Percentiles rank a stretch among this genome's conserved stretches.
Evolutionary conservation across 2,329 filamentous ascomycete genomes (phyloP).

Genomic region (Neonectria hederae): DNA sequence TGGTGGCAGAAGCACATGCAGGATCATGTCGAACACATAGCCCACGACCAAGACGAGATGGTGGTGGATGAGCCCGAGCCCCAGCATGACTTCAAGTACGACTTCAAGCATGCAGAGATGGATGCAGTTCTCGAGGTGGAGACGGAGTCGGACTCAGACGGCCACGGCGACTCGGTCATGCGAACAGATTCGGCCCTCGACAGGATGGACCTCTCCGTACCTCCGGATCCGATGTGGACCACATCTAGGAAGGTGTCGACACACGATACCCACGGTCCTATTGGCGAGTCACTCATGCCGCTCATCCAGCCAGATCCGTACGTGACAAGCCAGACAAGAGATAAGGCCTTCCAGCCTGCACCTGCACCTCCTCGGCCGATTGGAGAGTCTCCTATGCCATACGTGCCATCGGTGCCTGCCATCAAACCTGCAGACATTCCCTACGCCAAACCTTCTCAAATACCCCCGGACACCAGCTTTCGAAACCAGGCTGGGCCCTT

Average conservation of each 20-base stretch:
- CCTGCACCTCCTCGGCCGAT: conserved; percentile 33
- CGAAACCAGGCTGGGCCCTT: conserved; percentile 50
- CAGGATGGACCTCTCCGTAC: conserved; percentile 52
- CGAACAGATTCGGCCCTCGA: conserved; percentile 54
- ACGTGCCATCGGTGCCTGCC: conserved; percentile 34
- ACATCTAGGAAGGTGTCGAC: conserved; percentile 49
- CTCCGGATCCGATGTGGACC: conserved; percentile 55
- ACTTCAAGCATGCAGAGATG: conserved; percentile 36
- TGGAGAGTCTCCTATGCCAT: conserved; percentile 41
- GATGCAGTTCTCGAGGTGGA: conserved; percentile 34
- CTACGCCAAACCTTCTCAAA: conserved; percentile 44
- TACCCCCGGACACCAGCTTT: conserved; percentile 55
- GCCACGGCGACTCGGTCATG: conserved; percentile 42
- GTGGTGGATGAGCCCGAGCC: conserved; percentile 41
- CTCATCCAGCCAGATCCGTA: conserved; percentile 36
- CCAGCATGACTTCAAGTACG: conserved; percentile 26
- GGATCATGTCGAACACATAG: conserved; percentile 74
- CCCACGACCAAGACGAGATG: conserved; percentile 54
- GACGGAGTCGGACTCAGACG: conserved; percentile 24
- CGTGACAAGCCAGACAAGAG: conserved; percentile 32
- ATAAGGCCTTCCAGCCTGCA: conserved; percentile 32
- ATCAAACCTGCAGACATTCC: conserved; percentile 33
- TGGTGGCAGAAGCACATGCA: conserved; percentile 88
- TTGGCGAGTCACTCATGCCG: conserved; percentile 42
- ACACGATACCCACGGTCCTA: conserved; percentile 36